A percentile compares a stretch with the other conserved stretches of the same genome.
Conservation (phyloP, 257 asterid genomes). For the Nicotiana obtusifolia region DNA sequence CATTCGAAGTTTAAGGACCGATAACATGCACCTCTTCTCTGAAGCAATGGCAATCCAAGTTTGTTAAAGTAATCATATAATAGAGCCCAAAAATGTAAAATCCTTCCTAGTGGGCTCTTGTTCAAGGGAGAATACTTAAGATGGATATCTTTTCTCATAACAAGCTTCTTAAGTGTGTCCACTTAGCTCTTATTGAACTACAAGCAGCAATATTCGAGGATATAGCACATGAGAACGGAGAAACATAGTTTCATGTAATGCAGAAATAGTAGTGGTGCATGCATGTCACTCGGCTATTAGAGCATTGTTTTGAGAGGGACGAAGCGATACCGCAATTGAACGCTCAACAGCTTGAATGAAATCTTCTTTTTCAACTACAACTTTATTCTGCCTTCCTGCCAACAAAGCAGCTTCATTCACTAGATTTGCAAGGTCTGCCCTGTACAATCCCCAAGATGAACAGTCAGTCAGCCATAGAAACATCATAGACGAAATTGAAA, state of each 20-base stretch:
- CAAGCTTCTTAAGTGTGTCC: neutral
- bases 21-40: neutral
- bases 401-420: slow-evolving; percentile 97
- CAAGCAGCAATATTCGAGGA: neutral
- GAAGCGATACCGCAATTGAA: slow-evolving; percentile 71
- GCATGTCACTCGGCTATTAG: neutral
- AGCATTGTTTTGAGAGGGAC: slow-evolving; percentile 9
- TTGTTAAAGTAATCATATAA: neutral
- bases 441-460: slow-evolving; percentile 35
- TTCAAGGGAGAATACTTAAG: neutral
- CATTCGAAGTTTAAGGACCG: neutral
- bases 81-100: neutral
- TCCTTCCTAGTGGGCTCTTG: neutral
- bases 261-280: slow-evolving; percentile 4
- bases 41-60: neutral
- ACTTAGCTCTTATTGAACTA: neutral
- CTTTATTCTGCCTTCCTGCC: slow-evolving; percentile 85
- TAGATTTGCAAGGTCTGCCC: slow-evolving; percentile 98
- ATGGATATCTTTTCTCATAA: neutral
- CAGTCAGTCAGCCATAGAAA: slow-evolving; percentile 3
- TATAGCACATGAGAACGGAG: neutral
- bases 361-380: slow-evolving; percentile 75
- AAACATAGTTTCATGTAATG: neutral
- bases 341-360: slow-evolving; percentile 95
- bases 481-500: neutral